Base-by-base conservation (phyloP, 2,329 filamentous ascomycete genomes). In the Colletotrichum sp. region DNA sequence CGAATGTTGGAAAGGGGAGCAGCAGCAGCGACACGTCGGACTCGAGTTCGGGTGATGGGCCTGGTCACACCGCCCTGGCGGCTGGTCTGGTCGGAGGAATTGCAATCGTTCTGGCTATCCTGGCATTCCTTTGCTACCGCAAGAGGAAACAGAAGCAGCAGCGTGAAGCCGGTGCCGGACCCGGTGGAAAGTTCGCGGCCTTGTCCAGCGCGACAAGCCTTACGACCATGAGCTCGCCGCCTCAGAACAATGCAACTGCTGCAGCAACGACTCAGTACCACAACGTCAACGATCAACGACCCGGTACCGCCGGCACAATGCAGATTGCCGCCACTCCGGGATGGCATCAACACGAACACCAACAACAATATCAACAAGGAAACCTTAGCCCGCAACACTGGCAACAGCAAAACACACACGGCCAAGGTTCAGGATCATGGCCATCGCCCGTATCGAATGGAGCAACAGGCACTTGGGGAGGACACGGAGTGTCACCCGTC, bases 201-300 rank as follows among this genome's bases (percentile, higher is more conserved):
- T 60, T 76, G 28, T 69, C 57, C 26, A 76, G 74, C n/a, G 74
- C 74, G 30, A 76, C 74, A 21, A 76, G 74, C 59, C 74, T 76
- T 60, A 74, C 74, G 48, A 73, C 70, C 7, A 76, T 76, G 59
- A 63, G 32, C 57, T 74, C 70, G 24, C 65, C 70, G 18, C 64
- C 64, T 8, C 70, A 60, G 9, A 32, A 30, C 30, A 61, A 30
- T 8, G 59, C 59, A 5, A 32, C 28, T 21, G 59, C 59, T 15
- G 59, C 59, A 36, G 34, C 63, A 13, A 64, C 73, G 7, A 59
- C 74, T 7, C 64, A 72, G 30, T 69, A 74, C 24, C 26, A 60
- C 70, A 71, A 65, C 30, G 59, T 60, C 10, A 48, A 59, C 34
- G 64, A 48, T 12, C 43, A 7, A 9, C 21, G 69, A 48, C 63